Evolutionary conservation across 352 stramenopile genomes (phyloP).

Genomic region (Globisporangium apiculatum): DNA sequence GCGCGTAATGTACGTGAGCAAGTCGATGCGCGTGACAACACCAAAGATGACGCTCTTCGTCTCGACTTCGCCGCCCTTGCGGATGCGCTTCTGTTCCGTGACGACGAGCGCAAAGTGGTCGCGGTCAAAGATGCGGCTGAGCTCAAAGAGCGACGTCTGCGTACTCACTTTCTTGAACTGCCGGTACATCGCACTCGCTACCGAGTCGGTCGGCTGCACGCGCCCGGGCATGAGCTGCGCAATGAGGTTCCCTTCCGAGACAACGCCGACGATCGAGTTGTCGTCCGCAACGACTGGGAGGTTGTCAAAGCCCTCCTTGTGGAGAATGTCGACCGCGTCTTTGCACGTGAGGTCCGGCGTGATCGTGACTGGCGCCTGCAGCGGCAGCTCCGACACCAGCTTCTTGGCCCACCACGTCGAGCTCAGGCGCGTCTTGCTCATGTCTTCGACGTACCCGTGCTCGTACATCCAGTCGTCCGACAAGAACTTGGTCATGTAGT

Average conservation of each 20-base stretch:
- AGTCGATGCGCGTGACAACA: constrained; percentile 94
- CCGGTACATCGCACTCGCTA: constrained; percentile 90
- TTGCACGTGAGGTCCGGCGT: constrained; percentile 77
- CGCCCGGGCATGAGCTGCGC: constrained; percentile 84
- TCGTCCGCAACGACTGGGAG: constrained; percentile 66
- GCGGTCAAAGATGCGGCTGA: constrained; percentile 93
- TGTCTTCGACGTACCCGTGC: constrained; percentile 63
- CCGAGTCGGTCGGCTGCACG: constrained; percentile 71
- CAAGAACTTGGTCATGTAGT: constrained; percentile 98
- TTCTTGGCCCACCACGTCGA: constrained; percentile 92
- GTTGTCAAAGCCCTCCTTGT: constrained; percentile 86
- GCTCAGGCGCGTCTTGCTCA: constrained; percentile 62
- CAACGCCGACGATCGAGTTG: constrained; percentile 85
- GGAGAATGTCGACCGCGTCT: constrained; percentile 90
- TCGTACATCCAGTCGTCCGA: constrained; percentile 93
- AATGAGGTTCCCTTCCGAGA: constrained; percentile 95
- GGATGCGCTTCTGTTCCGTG: constrained; percentile 23
- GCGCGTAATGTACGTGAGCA: constrained; percentile 92
- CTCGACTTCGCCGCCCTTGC: constrained; percentile 40
- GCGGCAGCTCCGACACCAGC: constrained; percentile 63
- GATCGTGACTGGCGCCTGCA: constrained; percentile 85
- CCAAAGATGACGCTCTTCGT: constrained; percentile 67
- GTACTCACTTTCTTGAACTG: constrained; percentile 91
- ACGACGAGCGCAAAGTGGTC: constrained; percentile 93
- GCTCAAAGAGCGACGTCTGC: constrained; percentile 79